phyloP scores from a whole-genome alignment of 257 asterid genomes.

The Nicotiana benthamiana region DNA sequence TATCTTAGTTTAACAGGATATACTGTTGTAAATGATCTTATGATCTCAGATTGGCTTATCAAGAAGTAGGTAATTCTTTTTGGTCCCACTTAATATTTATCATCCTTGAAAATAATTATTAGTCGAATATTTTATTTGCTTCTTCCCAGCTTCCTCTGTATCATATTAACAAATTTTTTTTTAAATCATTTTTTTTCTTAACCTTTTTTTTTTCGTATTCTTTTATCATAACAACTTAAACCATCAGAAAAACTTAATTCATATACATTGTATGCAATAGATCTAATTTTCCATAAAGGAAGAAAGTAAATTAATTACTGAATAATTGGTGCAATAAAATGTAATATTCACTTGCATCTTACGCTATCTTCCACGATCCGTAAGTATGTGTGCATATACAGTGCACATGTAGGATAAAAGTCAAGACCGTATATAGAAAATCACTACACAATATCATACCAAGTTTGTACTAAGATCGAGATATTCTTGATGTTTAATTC shows the following conservation, averaged over 20 bases:
- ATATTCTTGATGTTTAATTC: neutral
- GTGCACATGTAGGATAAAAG: neutral
- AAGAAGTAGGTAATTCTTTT: neutral
- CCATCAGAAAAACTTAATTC: neutral
- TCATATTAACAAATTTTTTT: no score
- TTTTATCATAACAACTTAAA: neutral
- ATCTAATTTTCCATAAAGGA: neutral
- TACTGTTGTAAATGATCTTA: conserved; percentile 1
- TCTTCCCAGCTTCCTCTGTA: neutral
- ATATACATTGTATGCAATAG: neutral
- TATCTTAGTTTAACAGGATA: neutral
- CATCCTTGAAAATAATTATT: neutral
- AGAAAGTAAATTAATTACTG: neutral
- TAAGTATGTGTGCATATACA: neutral
- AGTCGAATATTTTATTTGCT: neutral
- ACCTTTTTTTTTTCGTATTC: no score
- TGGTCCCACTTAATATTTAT: neutral
- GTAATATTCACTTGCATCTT: neutral
- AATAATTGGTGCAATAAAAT: neutral
- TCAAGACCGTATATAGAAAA: neutral
- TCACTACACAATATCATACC: neutral
- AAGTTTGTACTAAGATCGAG: neutral
- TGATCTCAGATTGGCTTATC: neutral
- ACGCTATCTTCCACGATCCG: neutral
- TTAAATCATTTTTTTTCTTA: no score